phyloP scores from a whole-genome alignment of 176 grass and related monocot species.

The Ampelocalamus luodianensis region DNA sequence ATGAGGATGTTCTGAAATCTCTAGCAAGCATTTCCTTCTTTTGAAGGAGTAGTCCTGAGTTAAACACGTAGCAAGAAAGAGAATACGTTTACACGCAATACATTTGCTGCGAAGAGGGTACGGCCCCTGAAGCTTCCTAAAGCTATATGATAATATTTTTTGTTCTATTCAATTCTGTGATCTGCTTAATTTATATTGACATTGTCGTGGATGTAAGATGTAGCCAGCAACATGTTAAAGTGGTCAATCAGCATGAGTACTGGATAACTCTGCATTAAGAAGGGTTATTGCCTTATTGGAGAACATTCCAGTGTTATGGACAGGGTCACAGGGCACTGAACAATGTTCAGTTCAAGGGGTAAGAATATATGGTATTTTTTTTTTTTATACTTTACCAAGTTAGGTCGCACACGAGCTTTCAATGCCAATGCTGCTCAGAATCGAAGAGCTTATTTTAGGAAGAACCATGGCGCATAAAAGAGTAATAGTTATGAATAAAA shows the following conservation, averaged over 20 bases:
- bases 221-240: slow-evolving; percentile 5
- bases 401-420: slow-evolving; percentile 4
- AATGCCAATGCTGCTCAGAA: slow-evolving; percentile 4
- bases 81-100: slow-evolving; percentile 30
- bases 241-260: not conserved
- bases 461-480: not conserved
- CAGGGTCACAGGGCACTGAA: not conserved
- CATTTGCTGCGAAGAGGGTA: slow-evolving; percentile 31
- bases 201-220: not conserved
- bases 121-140: slow-evolving; percentile 23
- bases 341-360: not conserved
- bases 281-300: not conserved
- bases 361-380: not conserved
- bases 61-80: slow-evolving; percentile 50
- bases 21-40: slow-evolving; percentile 44
- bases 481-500: not conserved
- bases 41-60: slow-evolving; percentile 9
- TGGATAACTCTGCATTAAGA: not conserved
- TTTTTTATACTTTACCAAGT: slow-evolving; percentile 12
- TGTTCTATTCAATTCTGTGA: not conserved
- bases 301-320: not conserved
- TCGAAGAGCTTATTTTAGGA: not conserved
- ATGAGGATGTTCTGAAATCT: slow-evolving; percentile 44
- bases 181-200: not conserved
- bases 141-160: not conserved